Conservation (phyloP, 2,329 filamentous ascomycete genomes). For the Teratosphaeria nubilosa region DNA sequence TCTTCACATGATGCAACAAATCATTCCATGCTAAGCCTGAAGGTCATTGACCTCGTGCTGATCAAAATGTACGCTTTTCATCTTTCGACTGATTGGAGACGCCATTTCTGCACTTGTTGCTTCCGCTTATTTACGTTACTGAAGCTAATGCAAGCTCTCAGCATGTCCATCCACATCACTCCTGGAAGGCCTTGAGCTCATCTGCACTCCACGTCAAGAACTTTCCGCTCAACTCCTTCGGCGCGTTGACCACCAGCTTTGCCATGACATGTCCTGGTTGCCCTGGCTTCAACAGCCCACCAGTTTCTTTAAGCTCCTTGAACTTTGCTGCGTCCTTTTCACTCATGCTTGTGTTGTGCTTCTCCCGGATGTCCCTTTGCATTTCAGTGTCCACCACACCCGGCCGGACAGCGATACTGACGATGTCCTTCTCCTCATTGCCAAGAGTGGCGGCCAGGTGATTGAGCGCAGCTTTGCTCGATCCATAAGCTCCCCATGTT, state of each 20-base stretch:
- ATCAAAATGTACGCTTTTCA: conserved; percentile 64
- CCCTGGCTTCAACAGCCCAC: conserved; percentile 60
- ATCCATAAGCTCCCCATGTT: conserved; percentile 72
- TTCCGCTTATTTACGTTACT: neutral
- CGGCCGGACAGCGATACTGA: conserved; percentile 61
- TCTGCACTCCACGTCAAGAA: conserved; percentile 52
- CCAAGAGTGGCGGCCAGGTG: conserved; percentile 64
- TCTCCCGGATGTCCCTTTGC: conserved; percentile 71
- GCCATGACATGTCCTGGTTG: conserved; percentile 82
- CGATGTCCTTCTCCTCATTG: conserved; percentile 67
- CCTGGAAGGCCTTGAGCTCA: conserved; percentile 23
- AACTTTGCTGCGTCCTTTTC: conserved; percentile 54
- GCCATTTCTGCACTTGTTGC: neutral
- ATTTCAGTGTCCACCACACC: conserved; percentile 83
- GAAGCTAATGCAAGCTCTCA: neutral
- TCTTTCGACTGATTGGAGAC: conserved; percentile 61
- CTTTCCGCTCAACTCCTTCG: conserved; percentile 61
- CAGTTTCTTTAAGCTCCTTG: conserved; percentile 55
- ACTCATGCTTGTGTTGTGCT: conserved; percentile 54
- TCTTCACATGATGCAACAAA: conserved; percentile 52
- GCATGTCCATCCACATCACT: neutral
- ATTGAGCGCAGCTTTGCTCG: conserved; percentile 74
- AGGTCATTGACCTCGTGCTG: conserved; percentile 51
- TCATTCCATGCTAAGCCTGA: conserved; percentile 75
- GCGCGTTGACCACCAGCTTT: conserved; percentile 57